Conservation (phyloP, 192 early-diverging fungal species). For the Coemansia aciculifera region DNA sequence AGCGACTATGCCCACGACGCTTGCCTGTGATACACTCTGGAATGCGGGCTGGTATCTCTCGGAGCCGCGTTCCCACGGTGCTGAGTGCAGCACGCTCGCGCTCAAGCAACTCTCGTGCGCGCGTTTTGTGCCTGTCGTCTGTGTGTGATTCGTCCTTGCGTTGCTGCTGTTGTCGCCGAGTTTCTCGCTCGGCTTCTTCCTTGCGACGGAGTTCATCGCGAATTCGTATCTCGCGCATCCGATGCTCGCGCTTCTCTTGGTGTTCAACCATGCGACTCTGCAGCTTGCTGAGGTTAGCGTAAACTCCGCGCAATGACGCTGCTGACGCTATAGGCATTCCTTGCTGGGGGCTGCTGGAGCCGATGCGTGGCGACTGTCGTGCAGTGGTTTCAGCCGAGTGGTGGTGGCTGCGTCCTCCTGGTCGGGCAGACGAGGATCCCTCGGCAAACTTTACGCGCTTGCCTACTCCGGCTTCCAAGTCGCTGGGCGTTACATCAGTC, state of each 20-base stretch:
- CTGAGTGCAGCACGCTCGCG: constrained; percentile 10
- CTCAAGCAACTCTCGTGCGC: background rate
- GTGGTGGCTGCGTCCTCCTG: background rate
- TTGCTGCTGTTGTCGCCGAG: background rate
- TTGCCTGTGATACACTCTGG: constrained; percentile 20
- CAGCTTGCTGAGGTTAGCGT: constrained; percentile 49
- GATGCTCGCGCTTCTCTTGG: constrained; percentile 42
- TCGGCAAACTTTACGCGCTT: constrained; percentile 2
- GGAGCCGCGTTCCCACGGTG: constrained; percentile 24
- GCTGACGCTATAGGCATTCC: constrained; percentile 12
- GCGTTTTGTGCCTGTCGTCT: background rate
- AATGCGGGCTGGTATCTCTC: constrained; percentile 19
- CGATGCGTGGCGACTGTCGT: background rate
- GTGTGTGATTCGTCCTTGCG: background rate
- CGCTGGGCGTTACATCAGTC: constrained; percentile 21
- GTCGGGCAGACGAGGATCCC: background rate
- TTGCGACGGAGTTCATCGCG: constrained; percentile 12
- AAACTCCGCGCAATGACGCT: constrained; percentile 44
- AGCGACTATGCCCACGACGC: constrained; percentile 11
- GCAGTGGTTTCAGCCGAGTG: background rate
- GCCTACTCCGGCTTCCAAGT: constrained; percentile 36
- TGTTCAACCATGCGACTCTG: constrained; percentile 53
- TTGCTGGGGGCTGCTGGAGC: background rate
- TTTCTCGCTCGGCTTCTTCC: constrained; percentile 25
- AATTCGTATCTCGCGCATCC: constrained; percentile 29